Evolutionary conservation across 768 basidiomycete genomes (phyloP).

Genomic region (Lenzites betulinus): DNA sequence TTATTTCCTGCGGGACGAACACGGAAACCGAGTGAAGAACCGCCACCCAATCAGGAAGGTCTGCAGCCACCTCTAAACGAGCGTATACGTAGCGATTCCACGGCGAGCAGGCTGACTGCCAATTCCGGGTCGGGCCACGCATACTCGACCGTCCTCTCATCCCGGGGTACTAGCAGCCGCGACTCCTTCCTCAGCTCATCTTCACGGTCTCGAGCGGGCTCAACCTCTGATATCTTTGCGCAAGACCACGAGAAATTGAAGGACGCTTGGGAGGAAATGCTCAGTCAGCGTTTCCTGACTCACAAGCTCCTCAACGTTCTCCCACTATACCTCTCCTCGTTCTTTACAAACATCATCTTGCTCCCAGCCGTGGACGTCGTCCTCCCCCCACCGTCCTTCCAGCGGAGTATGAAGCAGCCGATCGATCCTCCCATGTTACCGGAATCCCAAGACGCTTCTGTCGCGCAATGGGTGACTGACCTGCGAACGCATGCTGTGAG

Average conservation of each 20-base stretch:
- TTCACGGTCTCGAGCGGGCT: slow-evolving; percentile 10
- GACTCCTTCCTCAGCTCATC: slow-evolving; percentile 5
- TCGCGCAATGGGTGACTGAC: slow-evolving; percentile 6
- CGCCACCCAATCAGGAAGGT: neutral
- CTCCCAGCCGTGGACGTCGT: slow-evolving; percentile 51
- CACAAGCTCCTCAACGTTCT: slow-evolving; percentile 57
- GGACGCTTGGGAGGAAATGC: slow-evolving; percentile 69
- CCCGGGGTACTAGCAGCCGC: slow-evolving; percentile 2
- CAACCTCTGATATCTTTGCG: slow-evolving; percentile 31
- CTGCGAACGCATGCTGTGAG: slow-evolving; percentile 10
- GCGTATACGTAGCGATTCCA: slow-evolving; percentile 13
- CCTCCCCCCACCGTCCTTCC: slow-evolving; percentile 44
- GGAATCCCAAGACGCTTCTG: neutral
- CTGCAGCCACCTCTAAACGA: neutral
- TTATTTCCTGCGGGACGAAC: slow-evolving; percentile 53
- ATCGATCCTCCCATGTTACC: neutral
- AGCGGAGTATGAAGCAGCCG: neutral
- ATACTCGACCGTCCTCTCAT: slow-evolving; percentile 8
- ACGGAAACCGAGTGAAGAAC: slow-evolving; percentile 1
- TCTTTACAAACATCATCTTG: slow-evolving; percentile 55
- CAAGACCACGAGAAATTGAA: slow-evolving; percentile 65
- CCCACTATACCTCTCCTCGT: slow-evolving; percentile 64
- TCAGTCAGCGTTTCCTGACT: slow-evolving; percentile 56
- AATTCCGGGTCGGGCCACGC: slow-evolving; percentile 5
- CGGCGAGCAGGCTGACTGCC: slow-evolving; percentile 6